Percentiles rank a stretch among this genome's conserved stretches.
These are phyloP conservation scores for Sindora glabra DNA, from an alignment of 306 rosid genomes.

Conservation along the genomic window DNA sequence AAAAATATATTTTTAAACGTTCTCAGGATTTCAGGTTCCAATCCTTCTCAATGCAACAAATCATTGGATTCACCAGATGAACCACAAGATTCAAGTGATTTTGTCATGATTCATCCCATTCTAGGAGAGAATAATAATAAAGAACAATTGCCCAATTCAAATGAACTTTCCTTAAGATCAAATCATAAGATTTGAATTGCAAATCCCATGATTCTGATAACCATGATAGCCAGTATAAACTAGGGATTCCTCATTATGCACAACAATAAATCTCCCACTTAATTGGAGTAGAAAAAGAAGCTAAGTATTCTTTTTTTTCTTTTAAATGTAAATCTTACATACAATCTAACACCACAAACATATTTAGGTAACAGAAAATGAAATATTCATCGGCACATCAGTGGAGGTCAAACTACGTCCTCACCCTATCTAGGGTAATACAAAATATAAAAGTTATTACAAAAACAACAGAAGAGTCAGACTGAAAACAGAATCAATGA, in stretches of 20 bases:
- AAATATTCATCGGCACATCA: background rate
- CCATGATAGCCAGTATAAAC: background rate
- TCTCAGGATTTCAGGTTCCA: too few relatives aligned
- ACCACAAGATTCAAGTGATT: constrained; percentile 1
- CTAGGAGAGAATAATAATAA: too few relatives aligned
- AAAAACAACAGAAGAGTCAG: background rate
- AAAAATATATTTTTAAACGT: too few relatives aligned
- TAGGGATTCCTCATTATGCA: background rate
- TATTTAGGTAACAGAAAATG: too few relatives aligned
- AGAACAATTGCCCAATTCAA: too few relatives aligned
- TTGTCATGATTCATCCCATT: too few relatives aligned
- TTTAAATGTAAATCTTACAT: background rate
- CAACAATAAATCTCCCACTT: background rate
- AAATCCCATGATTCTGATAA: too few relatives aligned
- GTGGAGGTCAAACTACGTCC: background rate
- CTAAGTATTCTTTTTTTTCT: background rate
- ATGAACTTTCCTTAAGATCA: too few relatives aligned
- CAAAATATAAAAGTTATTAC: background rate
- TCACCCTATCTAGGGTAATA: background rate
- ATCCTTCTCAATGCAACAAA: too few relatives aligned
- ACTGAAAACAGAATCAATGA: background rate
- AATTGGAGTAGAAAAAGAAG: background rate
- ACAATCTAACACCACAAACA: too few relatives aligned
- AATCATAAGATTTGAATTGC: too few relatives aligned
- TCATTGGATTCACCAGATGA: too few relatives aligned